Evolutionary conservation across 2,329 filamentous ascomycete species (phyloP), one percentile per base, ranked within the genome.

Genomic region (Stemphylium beticola): DNA sequence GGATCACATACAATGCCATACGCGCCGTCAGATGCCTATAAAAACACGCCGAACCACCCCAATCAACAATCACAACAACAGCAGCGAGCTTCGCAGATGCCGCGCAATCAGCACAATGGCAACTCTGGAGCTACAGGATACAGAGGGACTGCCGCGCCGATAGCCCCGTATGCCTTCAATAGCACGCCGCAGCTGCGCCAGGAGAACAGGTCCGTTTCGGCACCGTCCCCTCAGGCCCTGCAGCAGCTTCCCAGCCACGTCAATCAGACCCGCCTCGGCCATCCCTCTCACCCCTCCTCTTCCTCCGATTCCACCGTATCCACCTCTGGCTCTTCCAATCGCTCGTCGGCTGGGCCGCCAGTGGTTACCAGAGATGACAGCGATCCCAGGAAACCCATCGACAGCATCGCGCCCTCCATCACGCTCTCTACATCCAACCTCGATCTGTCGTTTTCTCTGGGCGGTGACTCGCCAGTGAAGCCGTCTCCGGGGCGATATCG

Each of bases 401-500:
- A 73, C 38, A 73, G 50, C 56, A 74, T 78, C 55, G 78, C 79
- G 47, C 62, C 79, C 45, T 79, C 81, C 34, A 81, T 81, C 62
- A 80, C 81, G 51, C 70, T 85, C 12, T 82, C 81, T 37, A 77
- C 79, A 38, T 75, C 77, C 42, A 75, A 81, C 22, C 82, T 85
- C 43, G 83, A 83, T 77, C 60, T 87, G 73, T 76, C 82, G 64
- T 68, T 88, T 77, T 75, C 78, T 24, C 62, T 78, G n/a, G 79
- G 83, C 47, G 82, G 87, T 47, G 82, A 87, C 37, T 80, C 82
- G 4, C 80, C 85, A 18, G 76, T 80, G 40, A 92, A 92, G 67
- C 81, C 87, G 18, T 87, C 90, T 1, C 91, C 91, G 1, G 92
- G 96, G 73, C 86, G 93, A 55, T 97, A 97, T 73, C 85, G 92